Conservation (phyloP, 768 basidiomycete genomes). For the Auriscalpium orientale region DNA sequence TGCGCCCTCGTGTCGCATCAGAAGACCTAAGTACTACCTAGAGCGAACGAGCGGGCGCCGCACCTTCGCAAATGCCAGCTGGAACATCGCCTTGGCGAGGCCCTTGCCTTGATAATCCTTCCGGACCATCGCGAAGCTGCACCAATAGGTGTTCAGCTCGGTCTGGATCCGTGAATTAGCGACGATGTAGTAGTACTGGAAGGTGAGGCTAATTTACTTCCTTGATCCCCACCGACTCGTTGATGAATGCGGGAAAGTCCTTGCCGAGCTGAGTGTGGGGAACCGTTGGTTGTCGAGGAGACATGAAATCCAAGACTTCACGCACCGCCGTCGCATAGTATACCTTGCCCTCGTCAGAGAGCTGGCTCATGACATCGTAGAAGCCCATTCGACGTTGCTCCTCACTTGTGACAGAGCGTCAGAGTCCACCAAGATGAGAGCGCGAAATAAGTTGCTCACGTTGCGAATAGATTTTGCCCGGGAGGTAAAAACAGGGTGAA, state of each 20-base stretch:
- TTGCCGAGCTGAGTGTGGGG: neutral
- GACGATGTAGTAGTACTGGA: too few relatives aligned
- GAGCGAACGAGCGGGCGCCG: neutral
- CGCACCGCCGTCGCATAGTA: conserved; percentile 3
- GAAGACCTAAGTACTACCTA: too few relatives aligned
- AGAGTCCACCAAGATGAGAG: too few relatives aligned
- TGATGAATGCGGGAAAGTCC: neutral
- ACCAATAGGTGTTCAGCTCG: conserved; percentile 9
- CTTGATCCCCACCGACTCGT: neutral
- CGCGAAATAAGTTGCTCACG: neutral
- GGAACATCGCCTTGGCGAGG: conserved; percentile 5
- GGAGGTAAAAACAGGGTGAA: conserved; percentile 9
- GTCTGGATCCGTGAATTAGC: neutral
- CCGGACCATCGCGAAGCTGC: conserved; percentile 11
- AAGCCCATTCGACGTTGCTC: conserved; percentile 13
- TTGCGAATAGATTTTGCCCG: conserved; percentile 8
- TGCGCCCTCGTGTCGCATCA: too few relatives aligned
- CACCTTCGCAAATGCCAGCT: conserved; percentile 6
- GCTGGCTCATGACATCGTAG: conserved; percentile 8
- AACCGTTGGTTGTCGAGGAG: too few relatives aligned
- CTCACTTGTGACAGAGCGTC: neutral
- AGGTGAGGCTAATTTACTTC: neutral
- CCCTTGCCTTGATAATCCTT: conserved; percentile 14
- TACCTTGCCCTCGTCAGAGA: conserved; percentile 12
- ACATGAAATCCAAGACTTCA: too few relatives aligned